These are phyloP conservation scores for Schizonepeta tenuifolia DNA, from an alignment of 257 asterid genomes.

Conservation along the genomic window DNA sequence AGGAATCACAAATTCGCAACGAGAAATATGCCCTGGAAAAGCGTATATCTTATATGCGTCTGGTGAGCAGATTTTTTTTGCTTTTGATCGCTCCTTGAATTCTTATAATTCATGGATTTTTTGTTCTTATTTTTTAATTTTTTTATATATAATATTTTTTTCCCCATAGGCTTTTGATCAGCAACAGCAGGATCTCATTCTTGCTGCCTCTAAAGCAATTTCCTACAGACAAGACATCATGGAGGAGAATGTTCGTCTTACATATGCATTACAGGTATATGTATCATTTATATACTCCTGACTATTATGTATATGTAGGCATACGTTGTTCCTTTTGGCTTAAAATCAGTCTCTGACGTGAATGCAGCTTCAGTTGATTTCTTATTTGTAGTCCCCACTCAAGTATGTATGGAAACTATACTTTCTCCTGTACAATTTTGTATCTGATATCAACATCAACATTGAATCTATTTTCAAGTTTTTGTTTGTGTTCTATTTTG, in stretches of 20 bases:
- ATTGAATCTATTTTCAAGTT: constrained; percentile 24
- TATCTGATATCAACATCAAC: constrained; percentile 11
- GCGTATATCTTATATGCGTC: constrained; percentile 93
- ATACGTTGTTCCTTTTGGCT: constrained; percentile 31
- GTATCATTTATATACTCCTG: constrained; percentile 7
- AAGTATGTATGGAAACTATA: constrained; percentile 26
- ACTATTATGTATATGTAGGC: constrained; percentile 16
- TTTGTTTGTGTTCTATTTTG: constrained; percentile 28
- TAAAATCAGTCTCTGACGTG: constrained; percentile 12
- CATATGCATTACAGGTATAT: constrained; percentile 90
- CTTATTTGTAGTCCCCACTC: constrained; percentile 3
- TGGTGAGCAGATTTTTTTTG: constrained; percentile 58
- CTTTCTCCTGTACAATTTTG: constrained; percentile 10
- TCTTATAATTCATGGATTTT: constrained; percentile 32
- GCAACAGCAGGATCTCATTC: constrained; percentile 98
- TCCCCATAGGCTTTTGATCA: constrained; percentile 86
- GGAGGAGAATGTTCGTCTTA: constrained; percentile 97
- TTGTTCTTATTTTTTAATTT: too few species aligned
- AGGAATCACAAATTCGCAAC: constrained; percentile 86
- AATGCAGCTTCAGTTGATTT: constrained; percentile 18
- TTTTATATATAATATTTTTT: constrained; percentile 1
- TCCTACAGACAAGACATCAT: constrained; percentile 95
- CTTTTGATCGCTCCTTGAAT: neutral
- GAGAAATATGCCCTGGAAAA: constrained; percentile 92
- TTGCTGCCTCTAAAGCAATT: constrained; percentile 97